phyloP scores from a whole-genome alignment of 176 grass and related monocot species.

The Hsuehochloa calcarea region DNA sequence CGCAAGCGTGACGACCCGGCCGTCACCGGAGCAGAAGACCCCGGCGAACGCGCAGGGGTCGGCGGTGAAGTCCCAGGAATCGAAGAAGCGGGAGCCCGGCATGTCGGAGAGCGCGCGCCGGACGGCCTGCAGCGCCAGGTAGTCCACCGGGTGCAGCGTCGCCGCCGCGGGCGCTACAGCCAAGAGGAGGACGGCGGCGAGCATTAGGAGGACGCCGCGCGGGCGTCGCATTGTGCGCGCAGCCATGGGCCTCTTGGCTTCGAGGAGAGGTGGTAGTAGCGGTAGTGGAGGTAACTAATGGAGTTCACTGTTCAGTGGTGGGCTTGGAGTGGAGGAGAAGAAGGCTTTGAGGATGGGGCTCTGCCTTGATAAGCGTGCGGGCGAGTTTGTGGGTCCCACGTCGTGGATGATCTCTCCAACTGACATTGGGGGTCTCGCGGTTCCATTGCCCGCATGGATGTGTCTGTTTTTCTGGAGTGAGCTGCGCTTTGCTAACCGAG shows the following conservation, averaged over 20 bases:
- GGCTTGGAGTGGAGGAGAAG: neutral
- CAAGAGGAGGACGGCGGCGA: neutral
- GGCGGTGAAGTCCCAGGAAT: constrained; percentile 69
- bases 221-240: neutral
- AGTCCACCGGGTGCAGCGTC: constrained; percentile 73
- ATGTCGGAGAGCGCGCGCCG: constrained; percentile 51
- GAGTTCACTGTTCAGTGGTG: neutral
- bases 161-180: neutral
- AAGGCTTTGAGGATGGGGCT: neutral
- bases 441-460: neutral
- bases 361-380: constrained; percentile 45
- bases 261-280: neutral
- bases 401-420: neutral
- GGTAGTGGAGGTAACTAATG: neutral
- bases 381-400: neutral
- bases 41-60: constrained; percentile 72
- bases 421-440: neutral
- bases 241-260: constrained; percentile 16
- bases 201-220: neutral
- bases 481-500: neutral
- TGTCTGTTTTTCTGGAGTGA: neutral
- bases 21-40: constrained; percentile 45
- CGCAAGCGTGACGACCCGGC: constrained; percentile 51
- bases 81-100: constrained; percentile 61
- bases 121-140: constrained; percentile 52